phyloP scores from a whole-genome alignment of 371 early-diverging fungal species.

The Thermomucor indicae-seudaticae region DNA sequence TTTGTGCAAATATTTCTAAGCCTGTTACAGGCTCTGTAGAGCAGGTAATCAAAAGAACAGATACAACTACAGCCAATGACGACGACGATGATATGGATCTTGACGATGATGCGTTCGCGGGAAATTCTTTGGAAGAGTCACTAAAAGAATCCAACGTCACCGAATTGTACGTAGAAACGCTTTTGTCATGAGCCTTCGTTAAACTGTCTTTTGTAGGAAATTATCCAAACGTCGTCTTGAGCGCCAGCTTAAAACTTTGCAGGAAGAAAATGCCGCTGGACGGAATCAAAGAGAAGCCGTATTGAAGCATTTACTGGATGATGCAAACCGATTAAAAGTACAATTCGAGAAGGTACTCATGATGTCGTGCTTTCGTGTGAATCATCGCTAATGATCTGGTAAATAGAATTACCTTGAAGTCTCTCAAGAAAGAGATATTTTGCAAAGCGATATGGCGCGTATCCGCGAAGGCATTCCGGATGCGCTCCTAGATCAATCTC shows the following conservation, averaged over 20 bases:
- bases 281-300: slow-evolving; percentile 49
- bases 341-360: slow-evolving; percentile 63
- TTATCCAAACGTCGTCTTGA: slow-evolving; percentile 72
- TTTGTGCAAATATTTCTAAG: neutral
- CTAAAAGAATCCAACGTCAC: slow-evolving; percentile 52
- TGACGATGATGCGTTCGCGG: slow-evolving; percentile 34
- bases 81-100: slow-evolving; percentile 32
- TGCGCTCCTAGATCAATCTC: slow-evolving; percentile 29
- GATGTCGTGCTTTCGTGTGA: neutral
- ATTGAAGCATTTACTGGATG: slow-evolving; percentile 69
- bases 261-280: slow-evolving; percentile 53
- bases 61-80: no score
- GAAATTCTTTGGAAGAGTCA: slow-evolving; percentile 42
- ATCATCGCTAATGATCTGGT: neutral
- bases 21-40: neutral
- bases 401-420: slow-evolving; percentile 32
- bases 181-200: neutral
- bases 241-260: slow-evolving; percentile 62
- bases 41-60: neutral
- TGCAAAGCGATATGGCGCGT: slow-evolving; percentile 73
- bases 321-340: slow-evolving; percentile 63
- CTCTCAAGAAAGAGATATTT: slow-evolving; percentile 61
- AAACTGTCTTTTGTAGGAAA: slow-evolving; percentile 32
- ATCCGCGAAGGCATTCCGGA: slow-evolving; percentile 50
- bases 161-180: slow-evolving; percentile 42